These are phyloP conservation scores for Ophiostoma quercus DNA, from an alignment of 2,329 filamentous ascomycete genomes.

Conservation along the genomic window DNA sequence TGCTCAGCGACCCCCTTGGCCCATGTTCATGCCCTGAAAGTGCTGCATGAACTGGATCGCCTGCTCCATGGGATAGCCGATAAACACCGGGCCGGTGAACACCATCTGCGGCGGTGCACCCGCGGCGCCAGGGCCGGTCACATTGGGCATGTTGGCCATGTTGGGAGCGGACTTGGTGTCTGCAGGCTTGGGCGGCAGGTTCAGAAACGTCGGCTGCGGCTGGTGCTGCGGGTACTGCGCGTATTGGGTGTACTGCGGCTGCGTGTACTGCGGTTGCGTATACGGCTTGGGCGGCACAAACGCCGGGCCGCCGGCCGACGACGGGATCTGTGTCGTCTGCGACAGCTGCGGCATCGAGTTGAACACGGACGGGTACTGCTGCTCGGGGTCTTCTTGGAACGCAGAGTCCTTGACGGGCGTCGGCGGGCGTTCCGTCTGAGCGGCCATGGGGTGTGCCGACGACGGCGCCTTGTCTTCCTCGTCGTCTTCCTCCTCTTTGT, in stretches of 20 bases:
- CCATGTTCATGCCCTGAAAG: slow-evolving; percentile 36
- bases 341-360: slow-evolving; percentile 2
- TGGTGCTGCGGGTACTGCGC: slow-evolving; percentile 9
- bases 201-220: slow-evolving; percentile 50
- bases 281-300: background rate
- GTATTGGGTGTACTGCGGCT: slow-evolving; percentile 6
- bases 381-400: slow-evolving; percentile 17
- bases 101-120: slow-evolving; percentile 63
- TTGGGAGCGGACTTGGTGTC: background rate
- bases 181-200: slow-evolving; percentile 28
- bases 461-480: background rate
- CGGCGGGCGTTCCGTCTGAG: slow-evolving; percentile 26
- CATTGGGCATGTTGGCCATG: slow-evolving; percentile 29
- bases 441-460: background rate
- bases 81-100: slow-evolving; percentile 90
- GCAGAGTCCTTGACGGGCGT: slow-evolving; percentile 26
- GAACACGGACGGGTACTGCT: background rate
- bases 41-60: slow-evolving; percentile 70
- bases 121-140: background rate
- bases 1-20: slow-evolving; percentile 11
- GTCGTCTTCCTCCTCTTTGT: background rate
- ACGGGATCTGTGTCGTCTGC: slow-evolving; percentile 20
- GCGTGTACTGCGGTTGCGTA: background rate
- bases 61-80: slow-evolving; percentile 82
- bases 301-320: slow-evolving; percentile 13